A percentile compares a stretch with the other conserved stretches of the same genome.
phyloP scores from a whole-genome alignment of 345 rosid genomes.

The Moricandia arvensis region DNA sequence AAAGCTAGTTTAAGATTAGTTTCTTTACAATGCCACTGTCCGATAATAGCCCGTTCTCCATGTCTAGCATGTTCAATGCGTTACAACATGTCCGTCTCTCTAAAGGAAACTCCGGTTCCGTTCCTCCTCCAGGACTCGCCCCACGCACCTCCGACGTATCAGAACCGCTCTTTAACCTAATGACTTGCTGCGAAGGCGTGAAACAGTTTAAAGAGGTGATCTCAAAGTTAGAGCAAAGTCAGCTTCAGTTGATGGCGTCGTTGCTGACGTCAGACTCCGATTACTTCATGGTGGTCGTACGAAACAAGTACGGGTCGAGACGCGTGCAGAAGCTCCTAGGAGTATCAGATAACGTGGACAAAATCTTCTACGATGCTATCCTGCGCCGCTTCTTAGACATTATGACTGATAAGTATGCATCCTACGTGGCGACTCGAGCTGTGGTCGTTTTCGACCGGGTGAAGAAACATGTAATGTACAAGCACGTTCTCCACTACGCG shows the following conservation, averaged over 20 bases:
- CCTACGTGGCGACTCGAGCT: background rate
- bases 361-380: background rate
- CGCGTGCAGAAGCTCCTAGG: conserved; percentile 23
- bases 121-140: conserved; percentile 19
- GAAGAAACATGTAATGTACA: background rate
- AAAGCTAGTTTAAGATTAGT: conserved; percentile 1
- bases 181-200: background rate
- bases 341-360: background rate
- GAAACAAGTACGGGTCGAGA: conserved; percentile 4
- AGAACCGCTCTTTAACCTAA: background rate
- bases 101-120: background rate
- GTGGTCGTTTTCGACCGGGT: background rate
- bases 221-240: background rate
- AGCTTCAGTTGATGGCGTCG: background rate
- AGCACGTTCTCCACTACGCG: background rate
- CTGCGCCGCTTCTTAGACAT: background rate
- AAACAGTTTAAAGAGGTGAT: background rate
- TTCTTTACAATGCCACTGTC: conserved; percentile 34
- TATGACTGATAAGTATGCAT: background rate
- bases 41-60: conserved; percentile 27
- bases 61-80: conserved; percentile 2
- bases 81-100: background rate
- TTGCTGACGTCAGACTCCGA: conserved; percentile 9
- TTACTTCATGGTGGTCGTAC: background rate
- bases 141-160: conserved; percentile 1